These are phyloP conservation scores for Podaxis mareebaensis DNA, from an alignment of 768 basidiomycete genomes.

Conservation along the genomic window DNA sequence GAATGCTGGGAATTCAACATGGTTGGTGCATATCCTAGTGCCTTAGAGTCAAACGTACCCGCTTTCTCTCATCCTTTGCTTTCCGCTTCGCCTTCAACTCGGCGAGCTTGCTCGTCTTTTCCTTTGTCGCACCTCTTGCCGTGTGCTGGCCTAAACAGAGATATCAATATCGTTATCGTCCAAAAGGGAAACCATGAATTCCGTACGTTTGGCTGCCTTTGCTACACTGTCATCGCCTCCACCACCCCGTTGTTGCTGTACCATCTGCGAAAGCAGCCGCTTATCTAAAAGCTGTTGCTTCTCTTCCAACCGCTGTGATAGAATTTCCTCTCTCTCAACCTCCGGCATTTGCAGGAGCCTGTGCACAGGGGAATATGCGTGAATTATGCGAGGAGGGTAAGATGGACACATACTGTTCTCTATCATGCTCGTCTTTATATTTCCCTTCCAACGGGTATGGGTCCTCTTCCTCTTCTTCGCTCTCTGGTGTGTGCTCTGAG, in stretches of 20 bases:
- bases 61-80: constrained; percentile 86
- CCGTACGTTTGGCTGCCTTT: constrained; percentile 77
- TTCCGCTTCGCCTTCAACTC: constrained; percentile 86
- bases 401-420: constrained; percentile 62
- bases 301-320: constrained; percentile 80
- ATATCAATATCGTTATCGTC: constrained; percentile 10
- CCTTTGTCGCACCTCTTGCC: constrained; percentile 72
- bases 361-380: constrained; percentile 6
- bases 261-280: constrained; percentile 70
- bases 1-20: constrained; percentile 38
- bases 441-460: constrained; percentile 92
- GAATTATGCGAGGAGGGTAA: not conserved
- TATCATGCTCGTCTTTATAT: constrained; percentile 83
- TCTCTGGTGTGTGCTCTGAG: constrained; percentile 62
- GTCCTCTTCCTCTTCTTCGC: constrained; percentile 62
- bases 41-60: constrained; percentile 48
- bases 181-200: not conserved
- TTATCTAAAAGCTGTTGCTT: constrained; percentile 75
- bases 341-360: constrained; percentile 84
- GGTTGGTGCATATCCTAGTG: constrained; percentile 14
- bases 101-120: constrained; percentile 76
- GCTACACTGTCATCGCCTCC: constrained; percentile 59
- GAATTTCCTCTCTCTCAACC: constrained; percentile 84
- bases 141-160: constrained; percentile 66
- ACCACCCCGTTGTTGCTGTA: constrained; percentile 59